Conservation (phyloP, 805 yeast genomes). For the Metschnikowia aberdeeniae region DNA sequence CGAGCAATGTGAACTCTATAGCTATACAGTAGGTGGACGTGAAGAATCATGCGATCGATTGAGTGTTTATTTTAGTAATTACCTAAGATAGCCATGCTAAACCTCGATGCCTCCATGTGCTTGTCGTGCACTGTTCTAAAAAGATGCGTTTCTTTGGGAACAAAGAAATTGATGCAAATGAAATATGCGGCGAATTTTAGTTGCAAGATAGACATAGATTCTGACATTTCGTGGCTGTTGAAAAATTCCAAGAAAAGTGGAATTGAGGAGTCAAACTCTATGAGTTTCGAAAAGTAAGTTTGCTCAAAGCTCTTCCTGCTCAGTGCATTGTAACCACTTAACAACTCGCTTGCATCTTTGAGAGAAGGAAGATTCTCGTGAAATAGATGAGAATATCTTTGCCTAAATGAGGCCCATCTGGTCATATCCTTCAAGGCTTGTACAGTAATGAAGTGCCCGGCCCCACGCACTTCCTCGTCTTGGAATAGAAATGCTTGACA, state of each 20-base stretch:
- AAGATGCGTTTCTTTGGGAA: conserved; percentile 5
- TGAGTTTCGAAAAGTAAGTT: conserved; percentile 9
- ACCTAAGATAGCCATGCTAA: conserved; percentile 8
- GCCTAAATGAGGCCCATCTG: conserved; percentile 12
- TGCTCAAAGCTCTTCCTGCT: conserved; percentile 5
- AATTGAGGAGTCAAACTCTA: conserved; percentile 10
- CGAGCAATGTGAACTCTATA: conserved; percentile 85
- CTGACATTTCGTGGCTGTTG: conserved; percentile 1
- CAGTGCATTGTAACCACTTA: background rate
- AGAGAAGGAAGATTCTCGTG: background rate
- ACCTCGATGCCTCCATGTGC: conserved; percentile 7
- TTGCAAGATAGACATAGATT: conserved; percentile 6
- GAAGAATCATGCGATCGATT: background rate
- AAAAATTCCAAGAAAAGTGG: conserved; percentile 11
- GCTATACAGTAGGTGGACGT: conserved; percentile 63
- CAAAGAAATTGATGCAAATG: conserved; percentile 9
- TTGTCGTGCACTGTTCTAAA: background rate
- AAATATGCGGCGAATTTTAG: conserved; percentile 15
- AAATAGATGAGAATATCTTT: conserved; percentile 10
- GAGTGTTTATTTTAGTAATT: conserved; percentile 3
- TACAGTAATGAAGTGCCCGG: background rate
- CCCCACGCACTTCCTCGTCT: conserved; percentile 2
- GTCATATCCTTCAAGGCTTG: conserved; percentile 8
- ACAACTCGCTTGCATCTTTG: conserved; percentile 1
- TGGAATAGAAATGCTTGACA: conserved; percentile 6